Evolutionary conservation across 2,329 filamentous ascomycete species (phyloP).

Genomic region (Calycina marina): DNA sequence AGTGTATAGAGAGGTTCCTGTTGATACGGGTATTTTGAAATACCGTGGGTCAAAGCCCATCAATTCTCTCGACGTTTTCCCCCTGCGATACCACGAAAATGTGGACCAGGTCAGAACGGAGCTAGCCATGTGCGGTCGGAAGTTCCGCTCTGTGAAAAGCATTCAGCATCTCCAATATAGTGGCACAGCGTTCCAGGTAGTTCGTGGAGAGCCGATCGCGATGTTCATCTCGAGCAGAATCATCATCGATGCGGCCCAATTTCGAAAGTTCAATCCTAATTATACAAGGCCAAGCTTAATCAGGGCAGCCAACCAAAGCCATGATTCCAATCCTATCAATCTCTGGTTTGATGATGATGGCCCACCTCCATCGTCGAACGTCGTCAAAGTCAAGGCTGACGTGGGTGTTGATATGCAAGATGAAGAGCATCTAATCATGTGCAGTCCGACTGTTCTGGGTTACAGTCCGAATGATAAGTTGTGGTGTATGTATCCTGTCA

Average conservation of each 20-base stretch:
- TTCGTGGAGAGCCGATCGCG: conserved; percentile 13
- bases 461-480: conserved; percentile 7
- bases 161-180: conserved; percentile 19
- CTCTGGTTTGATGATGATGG: conserved; percentile 2
- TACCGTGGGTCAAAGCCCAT: conserved; percentile 10
- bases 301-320: conserved; percentile 1
- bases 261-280: conserved; percentile 17
- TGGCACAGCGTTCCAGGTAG: conserved; percentile 22
- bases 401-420: conserved; percentile 3
- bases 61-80: conserved; percentile 20
- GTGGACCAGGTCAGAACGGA: conserved; percentile 12
- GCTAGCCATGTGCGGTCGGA: conserved; percentile 17
- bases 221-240: conserved; percentile 15
- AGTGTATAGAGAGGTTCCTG: conserved; percentile 15
- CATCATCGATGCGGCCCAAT: conserved; percentile 18
- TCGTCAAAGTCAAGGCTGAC: conserved; percentile 1
- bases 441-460: conserved; percentile 2
- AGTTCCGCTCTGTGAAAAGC: conserved; percentile 18
- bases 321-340: conserved; percentile 3
- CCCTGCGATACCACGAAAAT: conserved; percentile 18
- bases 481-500: conserved; percentile 5
- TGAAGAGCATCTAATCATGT: conserved; percentile 4
- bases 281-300: conserved; percentile 10
- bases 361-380: conserved; percentile 1
- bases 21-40: conserved; percentile 9